These are phyloP conservation scores for Thermoascus crustaceus DNA, from an alignment of 2,329 filamentous ascomycete genomes.

Conservation along the genomic window DNA sequence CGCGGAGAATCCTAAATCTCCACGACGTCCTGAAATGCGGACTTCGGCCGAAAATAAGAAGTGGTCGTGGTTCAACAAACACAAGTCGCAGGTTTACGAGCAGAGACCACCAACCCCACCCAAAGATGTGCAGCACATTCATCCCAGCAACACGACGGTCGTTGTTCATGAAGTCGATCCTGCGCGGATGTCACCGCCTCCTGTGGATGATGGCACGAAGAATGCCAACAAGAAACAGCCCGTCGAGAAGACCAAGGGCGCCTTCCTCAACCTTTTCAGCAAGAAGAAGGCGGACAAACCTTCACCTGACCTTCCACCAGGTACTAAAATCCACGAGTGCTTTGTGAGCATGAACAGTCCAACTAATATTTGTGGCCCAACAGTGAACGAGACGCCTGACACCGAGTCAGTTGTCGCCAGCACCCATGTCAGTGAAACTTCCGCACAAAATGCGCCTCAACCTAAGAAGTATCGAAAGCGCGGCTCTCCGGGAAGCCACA, in stretches of 20 bases:
- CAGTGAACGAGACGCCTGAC: background rate
- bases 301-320: conserved; percentile 21
- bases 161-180: conserved; percentile 19
- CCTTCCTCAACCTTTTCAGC: conserved; percentile 47
- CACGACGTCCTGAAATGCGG: conserved; percentile 17
- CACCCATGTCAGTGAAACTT: background rate
- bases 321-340: conserved; percentile 27
- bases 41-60: conserved; percentile 29
- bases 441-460: conserved; percentile 5
- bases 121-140: conserved; percentile 17
- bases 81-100: conserved; percentile 20
- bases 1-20: conserved; percentile 31
- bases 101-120: conserved; percentile 15
- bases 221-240: conserved; percentile 8
- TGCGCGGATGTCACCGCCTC: conserved; percentile 6
- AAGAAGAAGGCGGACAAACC: conserved; percentile 39
- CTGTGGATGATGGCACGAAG: conserved; percentile 5
- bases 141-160: conserved; percentile 18
- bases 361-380: background rate
- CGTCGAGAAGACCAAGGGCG: conserved; percentile 29
- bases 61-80: conserved; percentile 39
- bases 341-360: background rate
- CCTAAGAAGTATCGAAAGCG: conserved; percentile 11
- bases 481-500: conserved; percentile 49
- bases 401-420: background rate